A percentile compares a stretch with the other conserved stretches of the same genome.
Evolutionary conservation across 2,329 filamentous ascomycete species (phyloP).

Genomic region (Ascochyta koolunga): DNA sequence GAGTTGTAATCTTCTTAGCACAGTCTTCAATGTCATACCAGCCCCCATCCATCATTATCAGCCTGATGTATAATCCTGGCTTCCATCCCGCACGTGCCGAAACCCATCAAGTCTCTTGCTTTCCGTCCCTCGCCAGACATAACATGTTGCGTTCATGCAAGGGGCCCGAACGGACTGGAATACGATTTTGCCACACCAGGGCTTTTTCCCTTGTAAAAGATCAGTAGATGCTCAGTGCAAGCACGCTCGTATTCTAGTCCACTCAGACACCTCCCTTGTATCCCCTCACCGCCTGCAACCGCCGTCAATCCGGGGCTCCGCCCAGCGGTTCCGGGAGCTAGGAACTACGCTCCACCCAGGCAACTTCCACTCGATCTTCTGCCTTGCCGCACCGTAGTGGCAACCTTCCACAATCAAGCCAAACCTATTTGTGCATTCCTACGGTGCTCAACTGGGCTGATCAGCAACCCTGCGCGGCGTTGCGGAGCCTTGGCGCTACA

Average conservation of each 20-base stretch:
- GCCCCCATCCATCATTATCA: background rate
- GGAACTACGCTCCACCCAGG: constrained; percentile 8
- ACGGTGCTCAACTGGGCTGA: constrained; percentile 11
- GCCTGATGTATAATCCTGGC: background rate
- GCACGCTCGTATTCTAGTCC: too few species aligned
- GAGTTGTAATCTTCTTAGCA: background rate
- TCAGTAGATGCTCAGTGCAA: too few species aligned
- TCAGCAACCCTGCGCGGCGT: constrained; percentile 12
- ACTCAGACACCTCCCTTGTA: too few species aligned
- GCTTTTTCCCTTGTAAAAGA: too few species aligned
- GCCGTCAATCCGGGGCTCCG: constrained; percentile 10
- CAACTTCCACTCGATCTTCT: constrained; percentile 9
- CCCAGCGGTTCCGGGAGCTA: constrained; percentile 9
- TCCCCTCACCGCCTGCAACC: constrained; percentile 3
- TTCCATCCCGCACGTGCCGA: background rate
- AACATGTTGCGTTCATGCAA: background rate
- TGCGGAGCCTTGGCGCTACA: constrained; percentile 17
- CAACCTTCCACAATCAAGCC: constrained; percentile 2
- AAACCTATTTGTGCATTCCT: constrained; percentile 1
- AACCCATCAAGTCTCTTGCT: background rate
- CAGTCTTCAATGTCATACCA: background rate
- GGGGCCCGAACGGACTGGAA: too few species aligned
- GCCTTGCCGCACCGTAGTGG: background rate
- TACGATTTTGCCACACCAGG: too few species aligned
- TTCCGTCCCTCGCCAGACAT: constrained; percentile 1